Evolutionary conservation across 2,329 filamentous ascomycete genomes (phyloP).

Genomic region (Periconia macrospinosa): DNA sequence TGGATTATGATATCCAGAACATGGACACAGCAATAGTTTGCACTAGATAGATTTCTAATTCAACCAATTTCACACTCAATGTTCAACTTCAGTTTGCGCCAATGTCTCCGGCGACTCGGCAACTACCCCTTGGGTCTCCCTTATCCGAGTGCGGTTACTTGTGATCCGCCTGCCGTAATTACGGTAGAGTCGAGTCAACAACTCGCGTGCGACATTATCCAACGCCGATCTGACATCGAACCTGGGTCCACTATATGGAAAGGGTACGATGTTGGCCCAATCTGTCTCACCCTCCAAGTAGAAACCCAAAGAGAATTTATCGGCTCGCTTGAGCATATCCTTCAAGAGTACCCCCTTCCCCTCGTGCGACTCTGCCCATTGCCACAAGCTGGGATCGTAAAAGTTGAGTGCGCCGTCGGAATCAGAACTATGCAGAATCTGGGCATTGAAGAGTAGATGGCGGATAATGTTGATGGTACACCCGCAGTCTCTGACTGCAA

Average conservation of each 20-base stretch:
- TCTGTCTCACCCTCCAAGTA: conserved; percentile 33
- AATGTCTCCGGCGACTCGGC: background rate
- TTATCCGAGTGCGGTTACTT: conserved; percentile 9
- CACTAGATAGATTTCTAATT: background rate
- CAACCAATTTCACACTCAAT: background rate
- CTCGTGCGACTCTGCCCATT: conserved; percentile 34
- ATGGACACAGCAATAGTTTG: background rate
- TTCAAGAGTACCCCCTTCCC: conserved; percentile 31
- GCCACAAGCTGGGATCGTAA: conserved; percentile 36
- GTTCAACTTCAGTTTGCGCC: background rate
- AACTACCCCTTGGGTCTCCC: background rate
- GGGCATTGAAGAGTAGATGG: conserved; percentile 39
- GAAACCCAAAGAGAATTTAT: conserved; percentile 36
- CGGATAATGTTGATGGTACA: conserved; percentile 32
- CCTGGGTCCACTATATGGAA: conserved; percentile 37
- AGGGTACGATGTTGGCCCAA: conserved; percentile 33
- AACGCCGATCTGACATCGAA: conserved; percentile 34
- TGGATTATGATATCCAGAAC: background rate
- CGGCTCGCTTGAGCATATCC: conserved; percentile 32
- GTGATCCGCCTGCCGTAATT: conserved; percentile 39
- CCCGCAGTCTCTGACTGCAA: conserved; percentile 32
- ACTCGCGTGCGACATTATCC: conserved; percentile 25
- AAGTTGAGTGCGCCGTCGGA: conserved; percentile 30
- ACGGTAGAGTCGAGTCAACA: conserved; percentile 33
- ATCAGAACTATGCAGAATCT: conserved; percentile 25